Evolutionary conservation across 2,329 filamentous ascomycete genomes (phyloP), one percentile per base, ranked within the genome.

Genomic region (Colletotrichum sp.): DNA sequence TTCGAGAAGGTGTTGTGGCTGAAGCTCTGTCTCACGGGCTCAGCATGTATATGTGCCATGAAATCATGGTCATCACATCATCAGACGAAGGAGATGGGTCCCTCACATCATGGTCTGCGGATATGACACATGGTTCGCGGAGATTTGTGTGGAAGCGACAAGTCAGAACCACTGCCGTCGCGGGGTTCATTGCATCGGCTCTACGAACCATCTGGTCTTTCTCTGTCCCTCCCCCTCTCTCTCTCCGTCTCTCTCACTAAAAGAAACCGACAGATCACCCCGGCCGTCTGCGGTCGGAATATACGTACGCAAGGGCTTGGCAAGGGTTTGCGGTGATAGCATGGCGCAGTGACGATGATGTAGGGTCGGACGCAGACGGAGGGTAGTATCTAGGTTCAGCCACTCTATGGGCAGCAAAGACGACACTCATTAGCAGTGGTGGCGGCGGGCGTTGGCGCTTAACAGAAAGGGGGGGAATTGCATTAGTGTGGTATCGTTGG

Each of bases 51-150:
- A 63, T 63, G 63, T 32, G 18, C 36, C 13, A 49, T 71, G 66
- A 74, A 74, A 59, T 71, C 68, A 71, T 52, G 12, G 59, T 55
- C 49, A 62, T 49, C 52, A 52, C 28, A 62, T 67, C 62, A 71
- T 71, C 62, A 30, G 62, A 60, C 68, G 49, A 71, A 63, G 26
- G 67, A 26, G 52, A 59, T 32, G 32, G 52, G n/a, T 55, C 34
- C 34, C 36, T 71, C 59, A 24, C 67, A 32, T 60, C 49, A 57
- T 71, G 26, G 39, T 34, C 65, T 73, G 65, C 55, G 55, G 39
- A 12, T 63, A 57, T 63, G 39, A 62, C 21, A 73, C 69, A 24
- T 18, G 15, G 52, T 62, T 49, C 28, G 26, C 26, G 63, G 52
- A 32, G 57, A 28, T 28, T 28, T 44, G 62, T 13, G 28, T n/a